Evolutionary conservation across 306 rosid species (phyloP), one percentile per base, ranked within the genome.

Genomic region (Cicer bijugum): DNA sequence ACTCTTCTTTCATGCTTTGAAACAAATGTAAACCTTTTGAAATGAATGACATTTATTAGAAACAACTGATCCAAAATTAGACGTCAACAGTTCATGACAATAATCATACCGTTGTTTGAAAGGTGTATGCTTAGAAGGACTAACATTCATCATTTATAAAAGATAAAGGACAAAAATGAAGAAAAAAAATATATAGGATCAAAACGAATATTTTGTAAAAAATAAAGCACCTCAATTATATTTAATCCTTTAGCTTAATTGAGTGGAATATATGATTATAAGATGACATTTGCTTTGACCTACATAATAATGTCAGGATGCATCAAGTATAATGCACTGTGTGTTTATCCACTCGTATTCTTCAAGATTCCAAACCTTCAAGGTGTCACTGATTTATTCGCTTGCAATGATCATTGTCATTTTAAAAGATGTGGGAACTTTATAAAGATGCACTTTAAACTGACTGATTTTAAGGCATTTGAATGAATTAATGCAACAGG

Each of bases 401-500:
- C 50, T 45, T 51, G 67, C 42, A 2, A 66, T 66, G 43, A 69
- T 23, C 48, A 48, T 12, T 60, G 7, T 37, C 17, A 9, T 70
- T 59, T 61, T 12, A 20, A 57, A 50, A 76, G 16, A 16, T 47
- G 16, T 10, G 38, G 47, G 46, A 33, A 20, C 12, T 66, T 60
- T 42, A 42, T 45, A 7, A 52, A 28, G 67, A 47, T 48, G 3
- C 44, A 47, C 52, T 57, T 65, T 64, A 38, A 42, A 67, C 50
- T 69, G 43, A 53, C 44, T 8, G 40, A 9, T 19, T 35, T 66
- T n/a, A 35, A 19, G 69, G 45, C 55, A 53, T 46, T 17, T 60
- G 46, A 50, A 58, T 79, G 75, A 12, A 67, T 60, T 52, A 56
- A 37, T 19, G 39, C 9, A 39, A 67, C 38, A 67, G 61, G 44